A percentile compares a stretch with the other conserved stretches of the same genome.
Evolutionary conservation across 495 filamentous ascomycete species (phyloP).

Genomic region (Jackrogersella multiformis): DNA sequence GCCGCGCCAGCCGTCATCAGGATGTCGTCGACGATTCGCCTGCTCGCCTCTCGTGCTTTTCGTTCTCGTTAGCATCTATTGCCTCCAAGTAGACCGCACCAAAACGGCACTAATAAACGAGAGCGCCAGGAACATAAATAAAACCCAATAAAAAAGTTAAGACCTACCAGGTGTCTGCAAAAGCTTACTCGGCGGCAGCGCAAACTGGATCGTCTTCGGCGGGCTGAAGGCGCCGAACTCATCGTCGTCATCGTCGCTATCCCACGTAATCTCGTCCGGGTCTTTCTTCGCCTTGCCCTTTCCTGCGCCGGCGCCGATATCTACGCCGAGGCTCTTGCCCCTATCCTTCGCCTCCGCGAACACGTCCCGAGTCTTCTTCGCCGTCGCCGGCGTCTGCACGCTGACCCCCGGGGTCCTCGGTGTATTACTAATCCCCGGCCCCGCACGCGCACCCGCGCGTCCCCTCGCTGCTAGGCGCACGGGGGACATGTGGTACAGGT

Average conservation of each 20-base stretch:
- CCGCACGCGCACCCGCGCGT: slow-evolving; percentile 13
- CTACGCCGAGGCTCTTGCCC: slow-evolving; percentile 6
- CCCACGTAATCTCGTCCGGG: slow-evolving; percentile 68
- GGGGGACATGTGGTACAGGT: slow-evolving; percentile 82
- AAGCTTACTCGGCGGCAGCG: slow-evolving; percentile 83
- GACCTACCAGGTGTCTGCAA: slow-evolving; percentile 88
- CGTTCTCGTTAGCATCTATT: slow-evolving; percentile 3
- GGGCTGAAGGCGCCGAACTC: slow-evolving; percentile 80
- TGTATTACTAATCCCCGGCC: slow-evolving; percentile 31
- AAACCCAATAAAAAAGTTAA: background rate
- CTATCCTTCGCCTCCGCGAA: slow-evolving; percentile 48
- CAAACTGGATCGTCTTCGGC: slow-evolving; percentile 97
- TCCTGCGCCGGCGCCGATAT: background rate
- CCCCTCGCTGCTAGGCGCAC: slow-evolving; percentile 33
- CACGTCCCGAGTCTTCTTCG: slow-evolving; percentile 55
- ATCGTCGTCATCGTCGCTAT: slow-evolving; percentile 68
- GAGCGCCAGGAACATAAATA: background rate
- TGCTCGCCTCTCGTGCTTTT: slow-evolving; percentile 86
- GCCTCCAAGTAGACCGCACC: background rate
- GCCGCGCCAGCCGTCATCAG: slow-evolving; percentile 84
- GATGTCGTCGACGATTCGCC: slow-evolving; percentile 90
- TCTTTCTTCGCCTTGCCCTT: slow-evolving; percentile 51
- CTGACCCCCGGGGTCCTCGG: slow-evolving; percentile 78
- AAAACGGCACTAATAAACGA: too few relatives aligned
- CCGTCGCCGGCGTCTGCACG: slow-evolving; percentile 72